A percentile compares a stretch with the other conserved stretches of the same genome.
Conservation (phyloP, 352 stramenopile genomes). For the Pythium dissotocum region DNA sequence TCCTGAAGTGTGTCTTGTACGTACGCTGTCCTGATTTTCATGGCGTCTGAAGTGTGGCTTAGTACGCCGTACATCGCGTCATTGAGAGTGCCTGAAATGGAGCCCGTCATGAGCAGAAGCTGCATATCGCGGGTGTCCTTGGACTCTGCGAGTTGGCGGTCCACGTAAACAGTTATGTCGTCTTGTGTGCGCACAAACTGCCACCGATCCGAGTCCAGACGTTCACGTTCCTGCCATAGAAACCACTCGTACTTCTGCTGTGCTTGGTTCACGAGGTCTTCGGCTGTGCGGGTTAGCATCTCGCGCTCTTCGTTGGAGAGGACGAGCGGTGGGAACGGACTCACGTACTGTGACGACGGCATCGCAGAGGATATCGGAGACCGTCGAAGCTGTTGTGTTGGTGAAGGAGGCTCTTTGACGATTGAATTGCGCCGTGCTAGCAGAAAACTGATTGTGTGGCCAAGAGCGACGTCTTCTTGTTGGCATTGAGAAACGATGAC, state of each 20-base stretch:
- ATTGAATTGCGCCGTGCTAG: too few relatives aligned
- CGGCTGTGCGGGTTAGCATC: slow-evolving; percentile 40
- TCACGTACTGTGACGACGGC: slow-evolving; percentile 31
- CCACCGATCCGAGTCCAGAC: slow-evolving; percentile 40
- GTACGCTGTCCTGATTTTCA: slow-evolving; percentile 56
- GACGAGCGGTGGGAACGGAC: slow-evolving; percentile 45
- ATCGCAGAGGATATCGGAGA: too few relatives aligned
- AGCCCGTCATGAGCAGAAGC: slow-evolving; percentile 30
- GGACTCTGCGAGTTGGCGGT: slow-evolving; percentile 41
- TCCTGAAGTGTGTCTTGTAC: slow-evolving; percentile 42
- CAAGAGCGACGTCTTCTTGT: too few relatives aligned
- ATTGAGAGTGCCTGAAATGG: slow-evolving; percentile 43
- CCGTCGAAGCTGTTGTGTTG: too few relatives aligned
- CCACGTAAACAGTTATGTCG: slow-evolving; percentile 41
- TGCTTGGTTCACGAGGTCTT: slow-evolving; percentile 45
- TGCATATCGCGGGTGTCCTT: slow-evolving; percentile 22
- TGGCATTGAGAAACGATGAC: too few relatives aligned
- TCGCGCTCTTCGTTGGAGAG: slow-evolving; percentile 45
- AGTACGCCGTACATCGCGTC: slow-evolving; percentile 64
- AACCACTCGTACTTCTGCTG: slow-evolving; percentile 45
- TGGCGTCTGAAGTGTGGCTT: slow-evolving; percentile 35
- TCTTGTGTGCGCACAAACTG: slow-evolving; percentile 43
- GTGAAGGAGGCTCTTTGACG: too few relatives aligned
- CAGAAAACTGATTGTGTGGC: too few relatives aligned
- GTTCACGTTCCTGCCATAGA: slow-evolving; percentile 35